phyloP scores from a whole-genome alignment of 2,329 filamentous ascomycete genomes.

The Sclerotinia trifoliorum region DNA sequence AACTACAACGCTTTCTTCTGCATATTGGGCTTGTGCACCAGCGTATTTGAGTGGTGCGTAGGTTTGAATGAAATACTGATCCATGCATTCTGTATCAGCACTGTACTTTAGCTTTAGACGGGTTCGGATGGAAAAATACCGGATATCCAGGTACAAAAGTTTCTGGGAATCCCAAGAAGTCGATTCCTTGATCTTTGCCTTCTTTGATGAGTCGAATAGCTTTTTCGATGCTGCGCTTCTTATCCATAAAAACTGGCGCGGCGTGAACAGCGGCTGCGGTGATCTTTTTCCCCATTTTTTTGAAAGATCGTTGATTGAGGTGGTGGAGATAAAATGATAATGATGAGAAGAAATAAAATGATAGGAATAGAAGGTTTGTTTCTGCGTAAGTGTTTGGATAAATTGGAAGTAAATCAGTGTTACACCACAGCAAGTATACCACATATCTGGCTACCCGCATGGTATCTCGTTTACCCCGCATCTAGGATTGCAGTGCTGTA shows the following conservation, averaged over 20 bases:
- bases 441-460: not conserved
- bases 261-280: conserved; percentile 1
- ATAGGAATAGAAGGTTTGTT: not conserved
- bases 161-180: conserved; percentile 4
- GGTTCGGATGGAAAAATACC: not conserved
- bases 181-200: not conserved
- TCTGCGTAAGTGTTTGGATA: not conserved
- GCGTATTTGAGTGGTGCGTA: not conserved
- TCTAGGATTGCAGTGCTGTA: not conserved
- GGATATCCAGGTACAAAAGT: conserved; percentile 18
- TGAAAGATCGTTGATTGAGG: not conserved
- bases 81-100: not conserved
- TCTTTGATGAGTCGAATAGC: not conserved
- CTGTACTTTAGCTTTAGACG: too few relatives aligned
- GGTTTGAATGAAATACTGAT: conserved; percentile 1
- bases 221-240: not conserved
- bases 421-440: not conserved
- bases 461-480: not conserved
- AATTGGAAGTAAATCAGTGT: too few relatives aligned
- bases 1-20: not conserved
- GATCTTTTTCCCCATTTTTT: not conserved
- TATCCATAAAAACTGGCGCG: conserved; percentile 10
- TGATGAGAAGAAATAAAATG: not conserved
- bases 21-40: not conserved
- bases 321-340: too few relatives aligned